Conservation (phyloP, 192 early-diverging fungal species). For the Backusella circina region DNA sequence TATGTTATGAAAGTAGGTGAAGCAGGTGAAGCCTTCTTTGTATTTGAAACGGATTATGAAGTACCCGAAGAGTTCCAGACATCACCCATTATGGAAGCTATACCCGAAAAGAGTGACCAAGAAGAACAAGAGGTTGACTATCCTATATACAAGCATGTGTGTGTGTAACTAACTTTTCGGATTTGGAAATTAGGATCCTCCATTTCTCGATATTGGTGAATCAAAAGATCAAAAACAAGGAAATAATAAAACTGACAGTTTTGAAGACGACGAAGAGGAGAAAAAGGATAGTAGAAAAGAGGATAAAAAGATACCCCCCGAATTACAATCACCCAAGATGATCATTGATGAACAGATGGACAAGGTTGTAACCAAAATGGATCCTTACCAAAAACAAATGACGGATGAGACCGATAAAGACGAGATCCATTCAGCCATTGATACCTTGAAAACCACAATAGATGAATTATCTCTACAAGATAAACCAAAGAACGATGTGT, state of each 20-base stretch:
- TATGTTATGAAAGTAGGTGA: slow-evolving; percentile 97
- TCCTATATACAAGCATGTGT: neutral
- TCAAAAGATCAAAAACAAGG: slow-evolving; percentile 13
- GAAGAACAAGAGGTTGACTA: slow-evolving; percentile 16
- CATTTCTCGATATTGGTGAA: slow-evolving; percentile 35
- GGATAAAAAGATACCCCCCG: slow-evolving; percentile 12
- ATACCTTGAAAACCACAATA: neutral
- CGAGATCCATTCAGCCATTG: neutral
- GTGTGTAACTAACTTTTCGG: neutral
- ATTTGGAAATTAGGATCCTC: slow-evolving; percentile 27
- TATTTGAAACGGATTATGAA: slow-evolving; percentile 86
- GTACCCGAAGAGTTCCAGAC: slow-evolving; percentile 95
- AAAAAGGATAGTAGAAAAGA: neutral
- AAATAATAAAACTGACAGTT: slow-evolving; percentile 6
- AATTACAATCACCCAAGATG: slow-evolving; percentile 30
- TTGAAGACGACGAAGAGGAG: slow-evolving; percentile 15
- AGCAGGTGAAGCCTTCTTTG: slow-evolving; percentile 97
- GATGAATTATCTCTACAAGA: neutral
- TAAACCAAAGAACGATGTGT: slow-evolving; percentile 8
- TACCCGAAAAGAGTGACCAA: neutral
- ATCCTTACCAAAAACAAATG: neutral
- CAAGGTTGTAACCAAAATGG: slow-evolving; percentile 29
- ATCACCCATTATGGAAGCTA: slow-evolving; percentile 77
- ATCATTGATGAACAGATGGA: slow-evolving; percentile 32
- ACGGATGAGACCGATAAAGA: neutral